phyloP scores from a whole-genome alignment of 208 protist genomes.

The Trypanosoma mega region DNA sequence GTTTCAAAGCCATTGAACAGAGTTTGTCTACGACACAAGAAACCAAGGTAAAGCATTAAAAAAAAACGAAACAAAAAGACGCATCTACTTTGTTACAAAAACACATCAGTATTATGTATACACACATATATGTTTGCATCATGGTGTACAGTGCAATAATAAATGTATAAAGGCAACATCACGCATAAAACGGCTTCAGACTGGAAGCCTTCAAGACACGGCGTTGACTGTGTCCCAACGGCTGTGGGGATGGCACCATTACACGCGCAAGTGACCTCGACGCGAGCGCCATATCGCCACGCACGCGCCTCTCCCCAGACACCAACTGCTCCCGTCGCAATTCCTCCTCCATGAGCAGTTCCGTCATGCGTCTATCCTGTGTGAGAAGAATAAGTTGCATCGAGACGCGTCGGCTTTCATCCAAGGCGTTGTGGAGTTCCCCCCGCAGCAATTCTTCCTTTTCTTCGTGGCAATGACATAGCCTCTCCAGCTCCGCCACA shows the following conservation, averaged over 20 bases:
- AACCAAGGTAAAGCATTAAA: not conserved
- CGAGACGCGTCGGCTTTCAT: constrained; percentile 5
- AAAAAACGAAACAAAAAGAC: not conserved
- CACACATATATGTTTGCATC: not conserved
- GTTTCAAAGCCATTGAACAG: too few species aligned
- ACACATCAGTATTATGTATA: constrained; percentile 2
- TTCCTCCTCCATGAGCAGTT: constrained; percentile 12
- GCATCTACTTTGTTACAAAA: too few species aligned
- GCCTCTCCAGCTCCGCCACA: constrained; percentile 1
- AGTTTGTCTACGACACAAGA: too few species aligned
- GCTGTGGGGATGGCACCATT: not conserved
- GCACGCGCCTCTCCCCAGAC: not conserved
- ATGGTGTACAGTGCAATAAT: not conserved
- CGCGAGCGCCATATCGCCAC: not conserved
- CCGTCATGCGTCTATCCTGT: not conserved
- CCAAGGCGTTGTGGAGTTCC: not conserved
- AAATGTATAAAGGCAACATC: not conserved
- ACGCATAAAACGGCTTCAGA: not conserved
- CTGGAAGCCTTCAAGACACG: not conserved
- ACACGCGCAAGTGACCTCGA: too few species aligned
- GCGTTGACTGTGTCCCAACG: too few species aligned
- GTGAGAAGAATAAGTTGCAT: not conserved
- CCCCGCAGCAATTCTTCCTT: not conserved
- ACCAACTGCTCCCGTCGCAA: constrained; percentile 4
- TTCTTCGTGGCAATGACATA: not conserved